A percentile compares a stretch with the other conserved stretches of the same genome.
Conservation (phyloP, 805 yeast species). For the Candida ipomoeae region DNA sequence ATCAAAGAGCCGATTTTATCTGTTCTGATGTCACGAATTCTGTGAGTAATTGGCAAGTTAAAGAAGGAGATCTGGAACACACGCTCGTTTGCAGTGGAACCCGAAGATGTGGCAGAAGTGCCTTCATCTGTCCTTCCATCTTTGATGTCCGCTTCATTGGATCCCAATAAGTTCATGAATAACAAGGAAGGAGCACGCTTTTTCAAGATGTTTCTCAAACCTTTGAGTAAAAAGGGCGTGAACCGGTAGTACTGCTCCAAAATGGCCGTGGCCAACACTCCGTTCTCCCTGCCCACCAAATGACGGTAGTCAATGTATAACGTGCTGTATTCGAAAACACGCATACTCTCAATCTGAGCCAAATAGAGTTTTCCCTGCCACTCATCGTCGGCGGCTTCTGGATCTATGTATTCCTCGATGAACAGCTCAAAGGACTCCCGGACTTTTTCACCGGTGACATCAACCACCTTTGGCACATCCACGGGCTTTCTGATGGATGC, state of each 20-base stretch:
- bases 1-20: conserved; percentile 82
- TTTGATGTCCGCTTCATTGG: conserved; percentile 27
- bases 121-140: conserved; percentile 28
- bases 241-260: conserved; percentile 90
- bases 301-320: conserved; percentile 84
- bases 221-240: conserved; percentile 75
- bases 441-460: conserved; percentile 90
- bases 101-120: conserved; percentile 37
- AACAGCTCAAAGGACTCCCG: conserved; percentile 86
- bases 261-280: conserved; percentile 85
- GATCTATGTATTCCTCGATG: conserved; percentile 58
- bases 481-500: conserved; percentile 16
- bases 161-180: conserved; percentile 42
- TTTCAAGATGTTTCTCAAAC: conserved; percentile 67
- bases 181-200: conserved; percentile 68
- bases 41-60: conserved; percentile 73
- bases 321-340: conserved; percentile 67
- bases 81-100: conserved; percentile 54
- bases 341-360: conserved; percentile 79
- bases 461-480: conserved; percentile 76
- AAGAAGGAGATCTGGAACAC: conserved; percentile 88
- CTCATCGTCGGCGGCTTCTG: conserved; percentile 30
- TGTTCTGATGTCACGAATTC: conserved; percentile 87
- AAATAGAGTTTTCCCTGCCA: conserved; percentile 61
- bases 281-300: conserved; percentile 68